These are phyloP conservation scores for Cladosporium velox DNA, from an alignment of 2,329 filamentous ascomycete species.

Conservation along the genomic window DNA sequence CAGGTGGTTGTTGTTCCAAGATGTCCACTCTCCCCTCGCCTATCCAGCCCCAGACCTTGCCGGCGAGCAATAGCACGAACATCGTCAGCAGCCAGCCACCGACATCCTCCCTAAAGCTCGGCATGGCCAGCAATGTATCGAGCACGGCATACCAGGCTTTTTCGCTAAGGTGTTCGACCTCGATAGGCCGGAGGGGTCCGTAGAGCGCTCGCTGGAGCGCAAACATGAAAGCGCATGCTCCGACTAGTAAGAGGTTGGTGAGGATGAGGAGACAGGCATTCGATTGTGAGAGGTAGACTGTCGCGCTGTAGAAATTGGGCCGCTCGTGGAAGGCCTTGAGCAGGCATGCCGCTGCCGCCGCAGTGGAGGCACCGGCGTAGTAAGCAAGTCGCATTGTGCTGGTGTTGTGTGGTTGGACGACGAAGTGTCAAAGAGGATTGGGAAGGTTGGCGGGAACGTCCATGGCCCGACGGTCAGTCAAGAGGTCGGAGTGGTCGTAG, in stretches of 20 bases:
- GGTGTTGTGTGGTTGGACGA: constrained; percentile 13
- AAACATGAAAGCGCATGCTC: constrained; percentile 79
- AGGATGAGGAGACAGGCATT: constrained; percentile 94
- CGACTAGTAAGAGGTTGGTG: constrained; percentile 83
- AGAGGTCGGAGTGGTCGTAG: constrained; percentile 14
- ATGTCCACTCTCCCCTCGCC: constrained; percentile 92
- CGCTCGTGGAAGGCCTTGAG: constrained; percentile 91
- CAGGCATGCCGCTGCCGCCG: constrained; percentile 79
- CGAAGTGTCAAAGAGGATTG: constrained; percentile 21
- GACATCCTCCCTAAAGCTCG: constrained; percentile 93
- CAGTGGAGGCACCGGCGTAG: constrained; percentile 63
- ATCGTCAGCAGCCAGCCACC: constrained; percentile 94
- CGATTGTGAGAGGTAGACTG: constrained; percentile 94
- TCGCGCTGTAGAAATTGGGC: constrained; percentile 97
- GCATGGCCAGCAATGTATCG: constrained; percentile 96
- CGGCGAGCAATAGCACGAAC: constrained; percentile 89
- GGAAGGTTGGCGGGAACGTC: constrained; percentile 18
- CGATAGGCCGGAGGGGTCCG: constrained; percentile 84
- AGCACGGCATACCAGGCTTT: constrained; percentile 98
- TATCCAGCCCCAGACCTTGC: constrained; percentile 99
- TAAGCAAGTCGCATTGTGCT: constrained; percentile 35
- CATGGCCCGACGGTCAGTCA: constrained; percentile 19
- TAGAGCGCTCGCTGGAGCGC: constrained; percentile 88
- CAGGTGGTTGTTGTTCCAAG: constrained; percentile 90
- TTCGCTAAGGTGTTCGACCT: constrained; percentile 96